Evolutionary conservation across 2,329 filamentous ascomycete genomes (phyloP).

Genomic region (Cladosporium velox): DNA sequence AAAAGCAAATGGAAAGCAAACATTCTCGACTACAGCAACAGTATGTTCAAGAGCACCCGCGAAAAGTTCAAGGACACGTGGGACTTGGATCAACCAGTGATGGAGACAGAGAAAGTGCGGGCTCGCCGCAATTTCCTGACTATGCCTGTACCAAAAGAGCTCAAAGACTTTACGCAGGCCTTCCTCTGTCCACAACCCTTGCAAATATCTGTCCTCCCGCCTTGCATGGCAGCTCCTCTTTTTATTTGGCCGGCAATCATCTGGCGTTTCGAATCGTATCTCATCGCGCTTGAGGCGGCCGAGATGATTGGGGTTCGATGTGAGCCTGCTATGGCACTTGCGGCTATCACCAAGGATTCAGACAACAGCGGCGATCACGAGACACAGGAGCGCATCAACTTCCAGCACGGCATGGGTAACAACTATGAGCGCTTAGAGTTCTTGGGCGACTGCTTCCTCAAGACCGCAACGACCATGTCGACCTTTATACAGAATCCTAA

Average conservation of each 20-base stretch:
- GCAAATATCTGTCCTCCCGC: slow-evolving; percentile 70
- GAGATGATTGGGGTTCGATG: slow-evolving; percentile 65
- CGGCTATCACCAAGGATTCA: slow-evolving; percentile 90
- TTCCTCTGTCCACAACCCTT: slow-evolving; percentile 78
- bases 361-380: slow-evolving; percentile 75
- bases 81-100: slow-evolving; percentile 74
- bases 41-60: slow-evolving; percentile 66
- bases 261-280: slow-evolving; percentile 75
- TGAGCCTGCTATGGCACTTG: slow-evolving; percentile 70
- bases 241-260: slow-evolving; percentile 82
- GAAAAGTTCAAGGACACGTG: slow-evolving; percentile 52
- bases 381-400: slow-evolving; percentile 65
- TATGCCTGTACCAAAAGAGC: slow-evolving; percentile 58
- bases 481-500: slow-evolving; percentile 76
- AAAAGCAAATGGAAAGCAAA: slow-evolving; percentile 49
- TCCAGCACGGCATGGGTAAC: slow-evolving; percentile 82
- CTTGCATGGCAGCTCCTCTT: slow-evolving; percentile 69
- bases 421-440: slow-evolving; percentile 97
- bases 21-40: slow-evolving; percentile 83
- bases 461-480: slow-evolving; percentile 91
- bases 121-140: slow-evolving; percentile 84
- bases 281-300: slow-evolving; percentile 79
- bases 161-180: slow-evolving; percentile 50
- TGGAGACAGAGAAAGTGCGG: slow-evolving; percentile 71
- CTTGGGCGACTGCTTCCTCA: slow-evolving; percentile 88